phyloP scores from a whole-genome alignment of 2,329 filamentous ascomycete genomes.

The Stylonectria norvegica region DNA sequence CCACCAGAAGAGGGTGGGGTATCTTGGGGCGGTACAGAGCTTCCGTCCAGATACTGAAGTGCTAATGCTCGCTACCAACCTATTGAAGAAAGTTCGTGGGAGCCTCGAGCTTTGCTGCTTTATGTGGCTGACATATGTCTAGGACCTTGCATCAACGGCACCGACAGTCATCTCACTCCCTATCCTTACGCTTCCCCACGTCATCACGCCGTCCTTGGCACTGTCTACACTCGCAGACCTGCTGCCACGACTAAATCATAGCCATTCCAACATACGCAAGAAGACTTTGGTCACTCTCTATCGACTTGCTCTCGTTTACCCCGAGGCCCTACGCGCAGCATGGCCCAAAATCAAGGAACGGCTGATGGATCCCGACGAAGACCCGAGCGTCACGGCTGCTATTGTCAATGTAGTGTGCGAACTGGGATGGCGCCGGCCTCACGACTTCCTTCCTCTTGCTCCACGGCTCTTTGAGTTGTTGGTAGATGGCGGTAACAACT shows the following conservation, averaged over 20 bases:
- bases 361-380: slow-evolving; percentile 83
- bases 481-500: slow-evolving; percentile 92
- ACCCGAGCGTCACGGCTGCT: slow-evolving; percentile 88
- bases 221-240: slow-evolving; percentile 85
- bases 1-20: slow-evolving; percentile 91
- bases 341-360: slow-evolving; percentile 98
- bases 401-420: slow-evolving; percentile 98
- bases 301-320: slow-evolving; percentile 90
- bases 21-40: slow-evolving; percentile 91
- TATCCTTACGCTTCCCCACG: slow-evolving; percentile 85
- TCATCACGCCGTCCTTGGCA: slow-evolving; percentile 88
- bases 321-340: slow-evolving; percentile 83
- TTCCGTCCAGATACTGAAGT: slow-evolving; percentile 95
- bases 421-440: slow-evolving; percentile 86
- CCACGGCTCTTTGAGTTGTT: slow-evolving; percentile 89
- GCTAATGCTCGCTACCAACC: slow-evolving; percentile 93
- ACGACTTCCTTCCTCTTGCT: slow-evolving; percentile 89
- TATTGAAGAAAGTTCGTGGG: slow-evolving; percentile 76
- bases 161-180: slow-evolving; percentile 80
- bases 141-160: slow-evolving; percentile 69
- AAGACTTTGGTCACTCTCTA: slow-evolving; percentile 96
- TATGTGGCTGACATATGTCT: slow-evolving; percentile 1
- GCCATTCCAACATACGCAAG: slow-evolving; percentile 80
- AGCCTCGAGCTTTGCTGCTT: slow-evolving; percentile 1
- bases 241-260: slow-evolving; percentile 81